A percentile compares a stretch with the other conserved stretches of the same genome.
Conservation (phyloP, 1,139 yeast species). For the Saccharomycopsis hybrid region DNA sequence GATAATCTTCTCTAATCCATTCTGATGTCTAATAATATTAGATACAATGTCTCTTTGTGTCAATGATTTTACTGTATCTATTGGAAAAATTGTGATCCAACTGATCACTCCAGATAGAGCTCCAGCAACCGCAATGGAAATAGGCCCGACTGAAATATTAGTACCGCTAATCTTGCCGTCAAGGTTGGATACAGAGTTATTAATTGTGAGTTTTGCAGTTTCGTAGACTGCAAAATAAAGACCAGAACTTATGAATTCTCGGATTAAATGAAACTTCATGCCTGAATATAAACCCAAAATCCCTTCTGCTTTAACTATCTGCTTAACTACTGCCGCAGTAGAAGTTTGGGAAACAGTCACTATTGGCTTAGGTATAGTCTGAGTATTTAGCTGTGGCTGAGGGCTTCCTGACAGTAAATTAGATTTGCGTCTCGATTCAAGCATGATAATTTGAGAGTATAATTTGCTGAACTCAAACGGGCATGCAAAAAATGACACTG, state of each 20-base stretch:
- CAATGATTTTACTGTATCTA: conserved; percentile 72
- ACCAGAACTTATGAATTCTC: conserved; percentile 72
- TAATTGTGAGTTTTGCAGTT: conserved; percentile 43
- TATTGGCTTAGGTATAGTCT: neutral
- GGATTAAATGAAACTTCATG: conserved; percentile 51
- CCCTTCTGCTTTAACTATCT: conserved; percentile 55
- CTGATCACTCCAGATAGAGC: conserved; percentile 70
- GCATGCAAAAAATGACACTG: conserved; percentile 63
- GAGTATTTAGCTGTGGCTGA: neutral
- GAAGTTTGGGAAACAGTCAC: conserved; percentile 31
- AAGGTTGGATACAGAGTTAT: conserved; percentile 24
- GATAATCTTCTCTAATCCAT: conserved; percentile 36
- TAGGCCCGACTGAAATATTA: conserved; percentile 30
- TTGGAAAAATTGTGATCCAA: conserved; percentile 71
- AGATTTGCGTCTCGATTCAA: conserved; percentile 18
- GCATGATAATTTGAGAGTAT: conserved; percentile 62
- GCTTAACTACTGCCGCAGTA: conserved; percentile 41
- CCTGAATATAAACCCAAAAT: conserved; percentile 65
- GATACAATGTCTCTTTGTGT: conserved; percentile 69
- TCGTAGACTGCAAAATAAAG: conserved; percentile 73
- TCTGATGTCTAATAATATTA: conserved; percentile 48
- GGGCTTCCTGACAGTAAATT: too few species aligned
- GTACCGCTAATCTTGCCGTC: conserved; percentile 27
- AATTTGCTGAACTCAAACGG: conserved; percentile 85
- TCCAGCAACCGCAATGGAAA: conserved; percentile 58